A percentile compares a stretch with the other conserved stretches of the same genome.
Conservation (phyloP, 768 basidiomycete species). For the Trametes punicea region DNA sequence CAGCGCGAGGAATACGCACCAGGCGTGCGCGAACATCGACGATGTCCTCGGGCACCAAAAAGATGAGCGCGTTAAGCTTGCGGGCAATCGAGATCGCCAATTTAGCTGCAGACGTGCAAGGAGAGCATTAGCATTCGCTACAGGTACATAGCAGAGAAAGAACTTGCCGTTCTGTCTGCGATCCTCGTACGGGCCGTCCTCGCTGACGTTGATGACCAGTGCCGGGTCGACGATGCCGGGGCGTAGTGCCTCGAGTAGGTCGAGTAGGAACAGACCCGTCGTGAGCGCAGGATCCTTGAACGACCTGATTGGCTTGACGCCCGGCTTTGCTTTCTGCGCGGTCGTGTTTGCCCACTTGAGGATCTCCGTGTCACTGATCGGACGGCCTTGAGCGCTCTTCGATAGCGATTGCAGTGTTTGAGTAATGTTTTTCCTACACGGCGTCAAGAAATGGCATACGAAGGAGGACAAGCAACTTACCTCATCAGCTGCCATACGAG, state of each 20-base stretch:
- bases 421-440: conserved; percentile 73
- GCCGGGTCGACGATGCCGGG: conserved; percentile 94
- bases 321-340: conserved; percentile 66
- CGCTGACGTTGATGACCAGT: conserved; percentile 63
- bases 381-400: conserved; percentile 65
- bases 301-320: conserved; percentile 67
- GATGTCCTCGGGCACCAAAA: conserved; percentile 95
- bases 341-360: conserved; percentile 94
- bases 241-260: conserved; percentile 84
- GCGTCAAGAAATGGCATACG: background rate
- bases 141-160: background rate
- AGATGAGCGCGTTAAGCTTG: conserved; percentile 95
- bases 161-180: conserved; percentile 84
- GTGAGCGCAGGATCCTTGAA: conserved; percentile 93
- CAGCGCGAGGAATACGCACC: conserved; percentile 44
- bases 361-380: conserved; percentile 90
- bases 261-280: conserved; percentile 89
- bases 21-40: conserved; percentile 90
- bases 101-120: conserved; percentile 65
- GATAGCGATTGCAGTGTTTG: conserved; percentile 82
- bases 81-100: conserved; percentile 97
- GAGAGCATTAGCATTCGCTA: background rate
- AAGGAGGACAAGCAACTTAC: conserved; percentile 37
- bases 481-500: conserved; percentile 98
- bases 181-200: conserved; percentile 75